Evolutionary conservation across 257 asterid genomes (phyloP), one percentile per base, ranked within the genome.

Genomic region (Anisodus tanguticus): DNA sequence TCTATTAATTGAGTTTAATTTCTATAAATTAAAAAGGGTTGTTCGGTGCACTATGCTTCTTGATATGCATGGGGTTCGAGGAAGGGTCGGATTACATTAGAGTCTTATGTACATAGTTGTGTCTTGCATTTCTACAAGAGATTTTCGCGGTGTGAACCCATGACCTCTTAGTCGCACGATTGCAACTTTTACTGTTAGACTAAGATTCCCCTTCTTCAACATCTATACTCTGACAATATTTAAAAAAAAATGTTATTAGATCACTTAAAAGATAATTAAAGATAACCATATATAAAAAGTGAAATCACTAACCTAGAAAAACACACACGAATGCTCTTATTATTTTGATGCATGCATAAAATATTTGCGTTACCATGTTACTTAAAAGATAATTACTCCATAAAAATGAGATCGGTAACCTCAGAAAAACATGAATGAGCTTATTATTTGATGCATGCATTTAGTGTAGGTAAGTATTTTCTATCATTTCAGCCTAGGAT

Each of bases 81-180:
- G 72, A 66, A 31, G 2, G 17, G 41, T 12, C 8, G 0, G 15
- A 66, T 2, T n/a, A 66, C n/a, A 31, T 31, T 1, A 0, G 0
- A 5, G 35, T 66, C 4, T 66, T 12, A 31, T 13, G 19, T 35
- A 6, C 47, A 16, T 0, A 31, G 0, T 1, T 12, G 12, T 31
- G 2, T 13, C 9, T 49, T 49, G 55, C 12, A 49, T 49, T 49
- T 63, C 8, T 22, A 0, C 1, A 35, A 67, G 0, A 12, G 49
- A 31, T 31, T 31, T 13, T 0, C 2, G 3, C 4, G 0, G 2
- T 9, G 35, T 37, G 22, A 67, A 67, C 3, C 0, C 0, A 0
- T 11, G 8, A 67, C 0, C 19, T 31, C 35, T 31, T 6, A 69
- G 8, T 39, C 8, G 39, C 77, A 69, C 8, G 12, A 0, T 68